Conservation (phyloP, 331 rosid genomes). For the Pyracantha coccinea region DNA sequence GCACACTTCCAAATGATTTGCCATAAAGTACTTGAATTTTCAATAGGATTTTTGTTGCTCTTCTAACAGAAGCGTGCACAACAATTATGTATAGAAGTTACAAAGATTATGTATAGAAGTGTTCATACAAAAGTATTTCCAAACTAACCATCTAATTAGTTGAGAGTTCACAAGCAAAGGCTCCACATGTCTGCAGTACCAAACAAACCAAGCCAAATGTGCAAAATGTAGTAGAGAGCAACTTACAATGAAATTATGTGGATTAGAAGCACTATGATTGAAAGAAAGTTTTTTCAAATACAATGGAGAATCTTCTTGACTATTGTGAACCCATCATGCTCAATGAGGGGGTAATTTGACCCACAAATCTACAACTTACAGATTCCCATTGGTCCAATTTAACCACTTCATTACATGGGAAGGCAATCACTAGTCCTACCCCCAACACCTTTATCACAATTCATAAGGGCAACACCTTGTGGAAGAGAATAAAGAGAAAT, state of each 20-base stretch:
- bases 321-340: neutral
- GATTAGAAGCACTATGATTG: neutral
- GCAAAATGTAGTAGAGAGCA: no score
- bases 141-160: neutral
- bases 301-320: neutral
- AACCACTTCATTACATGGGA: neutral
- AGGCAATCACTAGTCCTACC: neutral
- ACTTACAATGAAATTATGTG: no score
- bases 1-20: neutral
- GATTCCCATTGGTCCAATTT: neutral
- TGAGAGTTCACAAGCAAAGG: neutral
- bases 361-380: neutral
- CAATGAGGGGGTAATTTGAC: neutral
- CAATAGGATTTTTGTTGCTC: neutral
- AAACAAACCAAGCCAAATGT: no score
- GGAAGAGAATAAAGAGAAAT: neutral
- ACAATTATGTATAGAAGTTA: no score
- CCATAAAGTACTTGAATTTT: neutral
- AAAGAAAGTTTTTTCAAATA: neutral
- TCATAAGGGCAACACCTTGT: neutral
- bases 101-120: no score
- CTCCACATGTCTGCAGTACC: neutral
- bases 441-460: neutral
- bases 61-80: no score
- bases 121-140: neutral